phyloP scores from a whole-genome alignment of 768 basidiomycete species.

The Lyophyllum atratum region DNA sequence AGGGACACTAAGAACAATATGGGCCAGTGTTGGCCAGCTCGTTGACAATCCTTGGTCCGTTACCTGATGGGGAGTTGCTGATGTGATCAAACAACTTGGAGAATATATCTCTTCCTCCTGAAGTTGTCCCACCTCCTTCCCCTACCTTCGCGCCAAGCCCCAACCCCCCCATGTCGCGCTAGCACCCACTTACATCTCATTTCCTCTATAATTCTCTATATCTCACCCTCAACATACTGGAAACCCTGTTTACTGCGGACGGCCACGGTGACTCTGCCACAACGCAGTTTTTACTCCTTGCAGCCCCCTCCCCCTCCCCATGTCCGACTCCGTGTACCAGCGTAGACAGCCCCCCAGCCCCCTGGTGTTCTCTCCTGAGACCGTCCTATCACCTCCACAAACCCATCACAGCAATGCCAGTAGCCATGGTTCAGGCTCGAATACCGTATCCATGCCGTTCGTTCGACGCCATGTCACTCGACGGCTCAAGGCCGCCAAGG shows the following conservation, averaged over 20 bases:
- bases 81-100: conserved; percentile 19
- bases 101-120: conserved; percentile 15
- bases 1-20: background rate
- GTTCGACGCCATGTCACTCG: conserved; percentile 92
- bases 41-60: conserved; percentile 1
- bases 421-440: conserved; percentile 54
- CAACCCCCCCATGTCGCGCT: conserved; percentile 33
- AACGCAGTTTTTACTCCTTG: conserved; percentile 21
- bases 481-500: conserved; percentile 91
- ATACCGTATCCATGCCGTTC: conserved; percentile 90
- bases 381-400: conserved; percentile 54
- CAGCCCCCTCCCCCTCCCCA: conserved; percentile 28
- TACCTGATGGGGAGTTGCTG: conserved; percentile 15
- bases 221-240: conserved; percentile 22
- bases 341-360: conserved; percentile 76
- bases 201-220: conserved; percentile 12
- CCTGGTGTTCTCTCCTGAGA: conserved; percentile 75
- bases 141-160: conserved; percentile 14
- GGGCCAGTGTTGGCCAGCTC: background rate
- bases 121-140: conserved; percentile 25
- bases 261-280: conserved; percentile 7
- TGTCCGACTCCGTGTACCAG: conserved; percentile 52
- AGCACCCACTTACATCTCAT: conserved; percentile 15
- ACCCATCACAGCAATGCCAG: conserved; percentile 39
- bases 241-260: conserved; percentile 1